Base-by-base conservation (phyloP, 1,284 basidiomycete genomes). In the Rhodotorula glutinis region DNA sequence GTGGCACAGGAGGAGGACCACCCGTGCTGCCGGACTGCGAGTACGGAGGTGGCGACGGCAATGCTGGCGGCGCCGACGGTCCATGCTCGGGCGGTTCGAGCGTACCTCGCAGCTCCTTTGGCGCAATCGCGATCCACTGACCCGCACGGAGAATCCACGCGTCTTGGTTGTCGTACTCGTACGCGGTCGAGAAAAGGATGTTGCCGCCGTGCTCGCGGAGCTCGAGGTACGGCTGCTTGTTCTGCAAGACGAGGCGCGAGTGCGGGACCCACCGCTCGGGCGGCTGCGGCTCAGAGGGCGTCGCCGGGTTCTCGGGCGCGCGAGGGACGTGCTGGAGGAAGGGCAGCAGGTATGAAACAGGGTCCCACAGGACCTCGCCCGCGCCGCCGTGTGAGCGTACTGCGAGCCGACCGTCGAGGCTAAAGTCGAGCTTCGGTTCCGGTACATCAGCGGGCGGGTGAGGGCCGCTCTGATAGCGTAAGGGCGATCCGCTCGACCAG, bases 51-150 rank as follows among this genome's bases (percentile, higher is more conserved):
- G 33, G 41, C 13, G 33, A 30, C 16, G 38, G 30, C 7, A 33
- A 33, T 10, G 27, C 23, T 1, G 11, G 9, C 16, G 52, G 29
- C 25, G 46, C 23, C 10, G 47, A 9, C 16, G 30, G 21, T 4
- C 17, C 66, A 13, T 49, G 55, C 11, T 58, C 61, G 30, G 25
- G 44, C 30, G 58, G 58, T 30, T 41, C 25, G 25, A 58, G 33
- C 13, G 1, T 16, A 8, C 72, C 72, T 5, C 72, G 56, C 11
- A 67, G 40, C 23, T 53, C 43, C 4, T 14, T 9, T 19, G 72
- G 67, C 11, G 71, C 63, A 41, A 76, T 57, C 25, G 74, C 70
- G 30, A 76, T 65, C 70, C 74, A 76, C 25, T 68, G 60, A 7
- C 71, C 71, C 0, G 52, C 59, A 21, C 55, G 41, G 38, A 76